Conservation (phyloP, 2,329 filamentous ascomycete species). For the Coniochaeta sp. region DNA sequence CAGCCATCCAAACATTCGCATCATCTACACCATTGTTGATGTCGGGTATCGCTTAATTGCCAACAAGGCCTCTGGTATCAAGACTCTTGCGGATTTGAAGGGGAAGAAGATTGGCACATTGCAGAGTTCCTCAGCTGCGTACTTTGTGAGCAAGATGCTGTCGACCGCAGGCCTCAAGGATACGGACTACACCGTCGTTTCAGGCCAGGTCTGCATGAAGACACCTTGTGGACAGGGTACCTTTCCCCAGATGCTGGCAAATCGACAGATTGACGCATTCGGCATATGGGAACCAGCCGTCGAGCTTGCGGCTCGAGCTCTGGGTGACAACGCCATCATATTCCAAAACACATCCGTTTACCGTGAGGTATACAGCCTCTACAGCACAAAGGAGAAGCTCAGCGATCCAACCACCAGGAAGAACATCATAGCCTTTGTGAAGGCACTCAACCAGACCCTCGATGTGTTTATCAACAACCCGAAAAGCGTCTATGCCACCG, state of each 20-base stretch:
- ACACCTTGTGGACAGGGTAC: slow-evolving; percentile 20
- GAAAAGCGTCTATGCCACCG: slow-evolving; percentile 16
- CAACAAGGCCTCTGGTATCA: slow-evolving; percentile 17
- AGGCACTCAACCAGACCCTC: slow-evolving; percentile 20
- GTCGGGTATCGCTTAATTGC: slow-evolving; percentile 26
- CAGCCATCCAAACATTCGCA: slow-evolving; percentile 20
- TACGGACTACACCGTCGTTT: slow-evolving; percentile 19
- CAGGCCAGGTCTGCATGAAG: slow-evolving; percentile 18
- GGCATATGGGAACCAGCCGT: slow-evolving; percentile 26
- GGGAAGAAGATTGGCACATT: slow-evolving; percentile 24
- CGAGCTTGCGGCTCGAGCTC: slow-evolving; percentile 19
- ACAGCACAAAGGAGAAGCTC: slow-evolving; percentile 23
- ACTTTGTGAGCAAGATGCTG: slow-evolving; percentile 22
- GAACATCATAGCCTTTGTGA: slow-evolving; percentile 22
- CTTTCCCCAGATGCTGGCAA: slow-evolving; percentile 19
- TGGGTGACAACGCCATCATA: slow-evolving; percentile 18
- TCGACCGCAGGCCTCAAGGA: slow-evolving; percentile 17
- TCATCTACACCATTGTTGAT: slow-evolving; percentile 23
- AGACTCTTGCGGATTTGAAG: slow-evolving; percentile 18
- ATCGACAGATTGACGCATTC: slow-evolving; percentile 20
- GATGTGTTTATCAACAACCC: slow-evolving; percentile 18
- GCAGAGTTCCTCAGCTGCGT: slow-evolving; percentile 21
- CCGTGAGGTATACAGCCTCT: slow-evolving; percentile 25
- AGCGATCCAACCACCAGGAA: slow-evolving; percentile 16
- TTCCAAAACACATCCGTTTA: slow-evolving; percentile 22